A percentile compares a stretch with the other conserved stretches of the same genome.
Evolutionary conservation across 345 rosid species (phyloP).

Genomic region (Corymbia maculata): DNA sequence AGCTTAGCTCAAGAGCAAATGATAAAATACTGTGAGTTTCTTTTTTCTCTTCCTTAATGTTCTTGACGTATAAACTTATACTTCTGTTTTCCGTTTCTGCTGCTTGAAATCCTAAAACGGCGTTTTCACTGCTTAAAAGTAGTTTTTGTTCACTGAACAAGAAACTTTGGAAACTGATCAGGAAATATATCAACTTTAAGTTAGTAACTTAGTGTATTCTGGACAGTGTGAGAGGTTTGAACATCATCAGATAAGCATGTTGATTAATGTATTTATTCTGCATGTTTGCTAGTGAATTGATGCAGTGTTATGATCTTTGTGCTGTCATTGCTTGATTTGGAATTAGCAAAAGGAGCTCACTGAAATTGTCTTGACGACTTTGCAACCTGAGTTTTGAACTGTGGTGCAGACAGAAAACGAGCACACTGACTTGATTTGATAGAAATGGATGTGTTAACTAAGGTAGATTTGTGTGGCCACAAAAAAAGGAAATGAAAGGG

Average conservation of each 20-base stretch:
- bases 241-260: neutral
- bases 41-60: neutral
- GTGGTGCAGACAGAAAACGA: neutral
- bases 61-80: neutral
- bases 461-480: neutral
- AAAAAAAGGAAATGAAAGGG: neutral
- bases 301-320: neutral
- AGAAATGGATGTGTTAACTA: neutral
- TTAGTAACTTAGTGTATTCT: neutral
- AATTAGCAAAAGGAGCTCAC: neutral
- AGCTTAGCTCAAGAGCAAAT: constrained; percentile 75
- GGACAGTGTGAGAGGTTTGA: neutral
- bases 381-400: neutral
- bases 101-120: neutral
- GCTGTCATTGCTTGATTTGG: neutral
- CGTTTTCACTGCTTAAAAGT: neutral
- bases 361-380: neutral
- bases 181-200: neutral
- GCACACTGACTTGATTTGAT: neutral
- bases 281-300: neutral
- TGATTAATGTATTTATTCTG: neutral
- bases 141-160: neutral
- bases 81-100: neutral
- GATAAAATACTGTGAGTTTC: constrained; percentile 64
- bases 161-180: neutral